Evolutionary conservation across 2,329 filamentous ascomycete species (phyloP).

Genomic region (Aspergillus costaricaensis): DNA sequence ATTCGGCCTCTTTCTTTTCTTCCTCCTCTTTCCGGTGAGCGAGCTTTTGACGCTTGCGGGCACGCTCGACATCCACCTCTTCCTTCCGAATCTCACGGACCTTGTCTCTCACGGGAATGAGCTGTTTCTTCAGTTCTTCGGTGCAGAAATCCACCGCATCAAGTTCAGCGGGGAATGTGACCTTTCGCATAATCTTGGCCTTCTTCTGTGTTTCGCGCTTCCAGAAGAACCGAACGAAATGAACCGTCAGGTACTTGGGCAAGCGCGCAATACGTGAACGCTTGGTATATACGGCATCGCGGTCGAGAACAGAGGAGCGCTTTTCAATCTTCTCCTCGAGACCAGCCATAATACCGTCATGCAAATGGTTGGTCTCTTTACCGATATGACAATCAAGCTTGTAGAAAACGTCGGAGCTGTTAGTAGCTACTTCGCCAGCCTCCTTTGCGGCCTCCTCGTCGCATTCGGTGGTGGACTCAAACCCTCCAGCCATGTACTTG

Average conservation of each 20-base stretch:
- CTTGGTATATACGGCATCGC: conserved; percentile 85
- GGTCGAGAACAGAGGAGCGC: conserved; percentile 72
- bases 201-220: conserved; percentile 94
- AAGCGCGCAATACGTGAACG: conserved; percentile 84
- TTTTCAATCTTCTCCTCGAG: conserved; percentile 92
- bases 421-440: conserved; percentile 68
- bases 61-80: conserved; percentile 86
- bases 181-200: conserved; percentile 99
- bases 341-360: conserved; percentile 81
- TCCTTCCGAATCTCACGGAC: conserved; percentile 94
- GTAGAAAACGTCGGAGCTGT: conserved; percentile 73
- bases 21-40: conserved; percentile 59
- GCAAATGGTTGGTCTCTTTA: conserved; percentile 80
- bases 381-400: conserved; percentile 98
- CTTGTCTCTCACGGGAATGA: conserved; percentile 93
- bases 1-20: conserved; percentile 42
- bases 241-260: conserved; percentile 93
- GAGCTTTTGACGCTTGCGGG: conserved; percentile 87
- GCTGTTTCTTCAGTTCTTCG: conserved; percentile 76
- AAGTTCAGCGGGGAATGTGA: conserved; percentile 90
- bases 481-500: conserved; percentile 82
- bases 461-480: conserved; percentile 76
- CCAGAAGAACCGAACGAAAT: conserved; percentile 99
- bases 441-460: conserved; percentile 78
- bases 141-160: conserved; percentile 95